These are phyloP conservation scores for Colletotrichum godetiae DNA, from an alignment of 2,329 filamentous ascomycete genomes.

Conservation along the genomic window DNA sequence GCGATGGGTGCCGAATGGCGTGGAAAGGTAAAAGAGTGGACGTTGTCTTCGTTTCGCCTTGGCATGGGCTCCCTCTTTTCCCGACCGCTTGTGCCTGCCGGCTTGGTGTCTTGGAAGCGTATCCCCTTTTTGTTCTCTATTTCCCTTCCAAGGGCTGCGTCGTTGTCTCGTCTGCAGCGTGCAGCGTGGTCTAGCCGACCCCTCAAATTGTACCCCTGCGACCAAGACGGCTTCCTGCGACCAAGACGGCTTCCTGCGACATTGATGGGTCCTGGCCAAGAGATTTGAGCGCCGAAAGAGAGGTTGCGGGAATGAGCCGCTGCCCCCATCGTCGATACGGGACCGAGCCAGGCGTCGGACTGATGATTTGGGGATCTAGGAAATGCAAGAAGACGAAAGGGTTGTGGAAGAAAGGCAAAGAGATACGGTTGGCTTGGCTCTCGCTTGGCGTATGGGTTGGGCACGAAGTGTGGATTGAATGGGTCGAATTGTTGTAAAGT, in stretches of 20 bases:
- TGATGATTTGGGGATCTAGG: background rate
- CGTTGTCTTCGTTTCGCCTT: constrained; percentile 20
- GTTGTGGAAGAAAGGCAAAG: constrained; percentile 2
- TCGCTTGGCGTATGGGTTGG: constrained; percentile 18
- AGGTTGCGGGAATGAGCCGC: constrained; percentile 17
- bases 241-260: constrained; percentile 31
- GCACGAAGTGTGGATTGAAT: constrained; percentile 34
- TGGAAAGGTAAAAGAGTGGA: constrained; percentile 17
- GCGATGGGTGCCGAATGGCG: background rate
- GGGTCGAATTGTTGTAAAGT: constrained; percentile 11
- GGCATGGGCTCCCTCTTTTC: constrained; percentile 35
- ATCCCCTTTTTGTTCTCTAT: background rate
- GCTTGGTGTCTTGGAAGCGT: constrained; percentile 33
- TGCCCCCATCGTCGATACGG: background rate
- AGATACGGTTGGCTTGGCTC: constrained; percentile 24
- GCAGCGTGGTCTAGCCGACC: constrained; percentile 3
- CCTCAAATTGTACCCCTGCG: constrained; percentile 7
- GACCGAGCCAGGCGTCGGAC: background rate
- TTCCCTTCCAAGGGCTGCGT: constrained; percentile 5
- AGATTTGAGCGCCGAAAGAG: constrained; percentile 28
- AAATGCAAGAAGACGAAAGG: background rate
- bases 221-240: constrained; percentile 31
- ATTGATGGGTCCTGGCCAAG: constrained; percentile 27
- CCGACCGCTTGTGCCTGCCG: constrained; percentile 33
- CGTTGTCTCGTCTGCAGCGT: constrained; percentile 14